Percentiles rank a stretch among this genome's conserved stretches.
Conservation (phyloP, 164 flowering plant species). For the Dillenia turbinata region DNA sequence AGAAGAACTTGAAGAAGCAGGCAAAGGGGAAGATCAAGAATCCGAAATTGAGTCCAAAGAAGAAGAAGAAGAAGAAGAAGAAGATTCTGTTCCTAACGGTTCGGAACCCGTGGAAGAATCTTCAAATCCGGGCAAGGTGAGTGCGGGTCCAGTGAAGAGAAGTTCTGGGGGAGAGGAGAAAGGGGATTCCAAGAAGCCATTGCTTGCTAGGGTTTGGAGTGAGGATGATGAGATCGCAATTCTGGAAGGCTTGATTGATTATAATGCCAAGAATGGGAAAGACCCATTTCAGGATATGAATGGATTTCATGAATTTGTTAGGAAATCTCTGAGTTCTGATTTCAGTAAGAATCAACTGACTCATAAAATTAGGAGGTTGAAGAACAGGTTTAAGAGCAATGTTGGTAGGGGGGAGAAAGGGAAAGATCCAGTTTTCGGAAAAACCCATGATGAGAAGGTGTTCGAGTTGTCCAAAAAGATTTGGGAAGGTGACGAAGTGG, state of each 20-base stretch:
- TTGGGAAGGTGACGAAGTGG: no score
- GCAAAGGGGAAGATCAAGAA: neutral
- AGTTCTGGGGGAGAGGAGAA: no score
- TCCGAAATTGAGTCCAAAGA: neutral
- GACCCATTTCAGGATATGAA: slow-evolving; percentile 16
- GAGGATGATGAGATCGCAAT: slow-evolving; percentile 29
- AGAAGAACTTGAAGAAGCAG: slow-evolving; percentile 7
- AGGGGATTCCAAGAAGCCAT: no score
- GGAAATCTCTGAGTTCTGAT: slow-evolving; percentile 16
- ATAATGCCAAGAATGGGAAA: slow-evolving; percentile 9
- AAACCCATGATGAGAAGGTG: slow-evolving; percentile 5
- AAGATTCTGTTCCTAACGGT: slow-evolving; percentile 14
- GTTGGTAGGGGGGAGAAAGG: no score
- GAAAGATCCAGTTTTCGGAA: no score
- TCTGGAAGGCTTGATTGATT: slow-evolving; percentile 29
- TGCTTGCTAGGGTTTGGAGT: slow-evolving; percentile 17
- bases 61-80: slow-evolving; percentile 12
- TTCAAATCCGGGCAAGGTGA: no score
- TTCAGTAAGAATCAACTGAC: slow-evolving; percentile 14
- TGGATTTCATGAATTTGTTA: slow-evolving; percentile 24
- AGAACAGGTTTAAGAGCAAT: slow-evolving; percentile 18
- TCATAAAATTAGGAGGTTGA: slow-evolving; percentile 24
- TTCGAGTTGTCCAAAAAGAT: no score
- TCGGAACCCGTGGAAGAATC: neutral
- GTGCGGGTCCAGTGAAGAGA: no score